Evolutionary conservation across 228 moss, liverwort and hornwort species (phyloP).

Genomic region (Sphagnum magellanicum): DNA sequence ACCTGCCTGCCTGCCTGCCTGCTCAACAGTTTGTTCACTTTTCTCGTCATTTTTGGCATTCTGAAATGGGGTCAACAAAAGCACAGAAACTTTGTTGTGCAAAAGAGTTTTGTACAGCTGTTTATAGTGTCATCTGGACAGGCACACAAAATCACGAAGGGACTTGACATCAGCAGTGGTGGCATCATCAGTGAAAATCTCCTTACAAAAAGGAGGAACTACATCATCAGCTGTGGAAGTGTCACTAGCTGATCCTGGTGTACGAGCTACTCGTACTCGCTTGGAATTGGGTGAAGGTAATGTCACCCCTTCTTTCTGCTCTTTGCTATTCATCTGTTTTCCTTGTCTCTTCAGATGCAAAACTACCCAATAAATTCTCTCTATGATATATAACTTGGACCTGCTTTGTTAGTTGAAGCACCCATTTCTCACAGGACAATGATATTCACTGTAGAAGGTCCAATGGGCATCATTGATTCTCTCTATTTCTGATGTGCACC

Average conservation of each 20-base stretch:
- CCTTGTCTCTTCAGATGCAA: neutral
- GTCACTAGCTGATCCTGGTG: conserved; percentile 63
- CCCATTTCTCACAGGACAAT: no score
- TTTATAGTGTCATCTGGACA: conserved; percentile 5
- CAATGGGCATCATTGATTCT: no score
- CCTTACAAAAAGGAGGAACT: conserved; percentile 59
- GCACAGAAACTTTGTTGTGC: neutral
- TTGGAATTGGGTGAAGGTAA: conserved; percentile 68
- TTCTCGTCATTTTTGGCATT: neutral
- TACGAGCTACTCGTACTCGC: conserved; percentile 69
- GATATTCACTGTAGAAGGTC: no score
- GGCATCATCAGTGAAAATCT: conserved; percentile 65
- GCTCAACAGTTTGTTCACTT: neutral
- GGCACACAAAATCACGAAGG: conserved; percentile 89
- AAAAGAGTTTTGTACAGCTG: neutral
- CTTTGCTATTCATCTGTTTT: neutral
- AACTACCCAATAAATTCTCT: no score
- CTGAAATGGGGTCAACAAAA: no score
- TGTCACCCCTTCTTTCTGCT: neutral
- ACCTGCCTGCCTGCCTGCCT: no score
- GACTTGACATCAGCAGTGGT: conserved; percentile 77
- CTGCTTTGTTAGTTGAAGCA: no score
- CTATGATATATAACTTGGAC: no score
- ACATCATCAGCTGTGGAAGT: conserved; percentile 58
- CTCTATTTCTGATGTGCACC: neutral